Conservation (phyloP, 2,329 filamentous ascomycete species). For the Exserohilum rostratum region DNA sequence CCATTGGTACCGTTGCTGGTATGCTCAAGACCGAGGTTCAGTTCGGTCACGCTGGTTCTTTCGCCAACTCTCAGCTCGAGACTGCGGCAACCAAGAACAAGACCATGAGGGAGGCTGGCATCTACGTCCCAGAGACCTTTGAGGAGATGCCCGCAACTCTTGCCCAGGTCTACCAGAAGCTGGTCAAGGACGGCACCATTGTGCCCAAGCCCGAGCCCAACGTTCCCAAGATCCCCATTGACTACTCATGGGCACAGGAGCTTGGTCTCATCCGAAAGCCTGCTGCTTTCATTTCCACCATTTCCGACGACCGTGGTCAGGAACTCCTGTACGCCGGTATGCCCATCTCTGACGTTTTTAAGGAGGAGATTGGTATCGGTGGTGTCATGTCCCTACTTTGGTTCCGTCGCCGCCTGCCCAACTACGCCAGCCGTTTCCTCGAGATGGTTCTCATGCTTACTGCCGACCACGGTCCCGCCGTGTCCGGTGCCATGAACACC, state of each 20-base stretch:
- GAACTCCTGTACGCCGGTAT: slow-evolving; percentile 98
- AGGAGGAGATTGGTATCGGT: slow-evolving; percentile 97
- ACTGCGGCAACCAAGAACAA: slow-evolving; percentile 97
- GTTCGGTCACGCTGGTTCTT: slow-evolving; percentile 97
- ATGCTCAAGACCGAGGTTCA: slow-evolving; percentile 99
- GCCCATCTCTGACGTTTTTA: slow-evolving; percentile 99
- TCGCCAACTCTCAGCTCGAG: slow-evolving; percentile 99
- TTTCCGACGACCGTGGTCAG: slow-evolving; percentile 99
- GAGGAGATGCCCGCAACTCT: slow-evolving; percentile 87
- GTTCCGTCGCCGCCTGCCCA: slow-evolving; percentile 97
- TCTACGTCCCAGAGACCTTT: slow-evolving; percentile 93
- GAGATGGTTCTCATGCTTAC: slow-evolving; percentile 99
- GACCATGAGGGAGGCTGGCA: slow-evolving; percentile 91
- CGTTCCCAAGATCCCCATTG: slow-evolving; percentile 98
- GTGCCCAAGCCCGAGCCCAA: slow-evolving; percentile 85
- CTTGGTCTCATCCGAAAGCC: slow-evolving; percentile 99
- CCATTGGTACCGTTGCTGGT: slow-evolving; percentile 97
- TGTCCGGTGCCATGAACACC: slow-evolving; percentile 99
- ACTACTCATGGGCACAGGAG: slow-evolving; percentile 99
- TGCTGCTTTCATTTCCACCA: slow-evolving; percentile 99
- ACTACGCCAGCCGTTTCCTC: slow-evolving; percentile 97
- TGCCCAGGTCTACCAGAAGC: slow-evolving; percentile 82
- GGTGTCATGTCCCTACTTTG: slow-evolving; percentile 99
- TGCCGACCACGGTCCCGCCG: slow-evolving; percentile 96
- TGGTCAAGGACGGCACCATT: slow-evolving; percentile 84